Evolutionary conservation across 768 basidiomycete species (phyloP).

Genomic region (Rhodotorula taiwanensis): DNA sequence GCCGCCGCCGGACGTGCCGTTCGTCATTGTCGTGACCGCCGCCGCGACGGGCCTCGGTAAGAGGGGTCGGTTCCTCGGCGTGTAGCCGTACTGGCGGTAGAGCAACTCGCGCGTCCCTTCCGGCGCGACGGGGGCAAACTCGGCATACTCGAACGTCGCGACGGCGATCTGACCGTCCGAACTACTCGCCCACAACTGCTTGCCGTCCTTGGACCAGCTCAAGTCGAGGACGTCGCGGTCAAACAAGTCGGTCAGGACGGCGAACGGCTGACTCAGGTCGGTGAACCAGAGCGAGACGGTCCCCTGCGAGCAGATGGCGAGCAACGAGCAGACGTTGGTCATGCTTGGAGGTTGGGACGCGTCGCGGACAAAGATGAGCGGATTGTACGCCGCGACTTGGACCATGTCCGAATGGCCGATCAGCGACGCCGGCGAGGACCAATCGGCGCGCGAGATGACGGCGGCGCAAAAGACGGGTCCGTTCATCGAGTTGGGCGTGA

Average conservation of each 20-base stretch:
- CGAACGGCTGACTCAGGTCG: slow-evolving; percentile 77
- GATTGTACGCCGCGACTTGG: slow-evolving; percentile 41
- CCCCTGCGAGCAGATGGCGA: slow-evolving; percentile 86
- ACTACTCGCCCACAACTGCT: slow-evolving; percentile 85
- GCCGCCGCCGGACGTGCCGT: neutral
- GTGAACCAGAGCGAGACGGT: slow-evolving; percentile 96
- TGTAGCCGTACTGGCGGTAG: slow-evolving; percentile 24
- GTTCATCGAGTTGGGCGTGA: slow-evolving; percentile 94
- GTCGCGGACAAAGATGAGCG: slow-evolving; percentile 5
- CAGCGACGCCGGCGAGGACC: slow-evolving; percentile 85
- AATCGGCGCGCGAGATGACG: slow-evolving; percentile 73
- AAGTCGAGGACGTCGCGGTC: slow-evolving; percentile 92
- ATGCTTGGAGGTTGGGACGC: neutral
- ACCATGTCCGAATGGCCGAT: slow-evolving; percentile 97
- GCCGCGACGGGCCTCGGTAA: neutral
- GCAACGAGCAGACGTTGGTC: slow-evolving; percentile 59
- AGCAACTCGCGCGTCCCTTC: slow-evolving; percentile 57
- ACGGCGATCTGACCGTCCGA: slow-evolving; percentile 91
- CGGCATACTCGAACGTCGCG: slow-evolving; percentile 62
- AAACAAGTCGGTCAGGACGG: slow-evolving; percentile 89
- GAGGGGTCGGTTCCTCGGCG: slow-evolving; percentile 2
- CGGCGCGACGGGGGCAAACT: slow-evolving; percentile 43
- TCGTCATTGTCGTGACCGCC: neutral
- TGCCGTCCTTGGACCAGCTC: slow-evolving; percentile 90
- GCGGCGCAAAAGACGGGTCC: slow-evolving; percentile 97